Evolutionary conservation across 352 stramenopile genomes (phyloP), one percentile per base, ranked within the genome.

Genomic region (Globisporangium viniferum): DNA sequence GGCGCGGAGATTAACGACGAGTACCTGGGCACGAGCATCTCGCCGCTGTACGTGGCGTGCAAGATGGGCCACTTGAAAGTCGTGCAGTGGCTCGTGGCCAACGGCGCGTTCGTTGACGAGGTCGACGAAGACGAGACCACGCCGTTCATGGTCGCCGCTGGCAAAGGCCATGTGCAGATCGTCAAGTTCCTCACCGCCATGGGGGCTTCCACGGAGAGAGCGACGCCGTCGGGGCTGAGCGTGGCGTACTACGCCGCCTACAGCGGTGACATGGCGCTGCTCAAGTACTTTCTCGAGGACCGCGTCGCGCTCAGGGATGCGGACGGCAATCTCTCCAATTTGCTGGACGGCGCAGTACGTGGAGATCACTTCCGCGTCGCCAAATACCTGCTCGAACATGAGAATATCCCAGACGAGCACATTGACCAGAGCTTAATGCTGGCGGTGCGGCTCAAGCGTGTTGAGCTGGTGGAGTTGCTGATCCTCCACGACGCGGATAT

Each of bases 111-210:
- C 24, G 22, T 66, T 29, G 61, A 66, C 29, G 61, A 58, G 33
- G 61, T 51, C 20, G 61, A 66, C 48, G 61, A 66, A 27, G 61
- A 66, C 31, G 61, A 51, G 20, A 35, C 22, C 48, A 66, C 61
- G 33, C 61, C 61, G 29, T 66, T 66, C 48, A 66, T 66, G 61
- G 61, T 59, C 46, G 61, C 61, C 1, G 61, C 61, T n/a, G 61
- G 61, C 3, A 29, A 59, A 8, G 48, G n/a, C 15, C 48, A 57
- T 20, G 44, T 66, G 31, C 61, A 39, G 44, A 66, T 66, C 48
- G 61, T 66, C 20, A 39, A 41, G n/a, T 35, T 66, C 1, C 31
- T 66, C 2, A 44, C 61, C 8, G 24, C 49, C 8, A 51, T 22
- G 18, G 61, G 61, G 3, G 61, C 61, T 4, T 20, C 20, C 8